phyloP scores from a whole-genome alignment of 1,139 yeast species.

The Entelexis sorbosivorans region DNA sequence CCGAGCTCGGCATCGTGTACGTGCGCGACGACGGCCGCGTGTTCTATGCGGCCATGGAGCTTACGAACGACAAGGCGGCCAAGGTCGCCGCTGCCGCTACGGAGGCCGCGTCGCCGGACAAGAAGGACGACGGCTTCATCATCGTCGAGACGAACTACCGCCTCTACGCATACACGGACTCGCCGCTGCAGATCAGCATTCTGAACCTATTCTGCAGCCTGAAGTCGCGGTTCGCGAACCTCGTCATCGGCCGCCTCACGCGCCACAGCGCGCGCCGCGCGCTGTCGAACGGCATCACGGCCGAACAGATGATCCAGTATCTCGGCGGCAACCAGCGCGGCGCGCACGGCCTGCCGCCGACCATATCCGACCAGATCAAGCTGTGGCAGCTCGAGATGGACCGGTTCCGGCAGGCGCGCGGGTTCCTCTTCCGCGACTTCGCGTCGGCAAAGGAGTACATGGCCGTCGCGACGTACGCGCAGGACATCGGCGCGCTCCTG shows the following conservation, averaged over 20 bases:
- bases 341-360: slow-evolving; percentile 56
- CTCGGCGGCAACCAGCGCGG: slow-evolving; percentile 72
- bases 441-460: slow-evolving; percentile 67
- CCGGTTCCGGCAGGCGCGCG: slow-evolving; percentile 78
- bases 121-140: slow-evolving; percentile 44
- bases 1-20: slow-evolving; percentile 86
- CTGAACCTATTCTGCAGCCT: slow-evolving; percentile 77
- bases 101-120: slow-evolving; percentile 7
- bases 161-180: slow-evolving; percentile 83
- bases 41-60: slow-evolving; percentile 23
- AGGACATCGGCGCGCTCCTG: slow-evolving; percentile 76
- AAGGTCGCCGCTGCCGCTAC: slow-evolving; percentile 21
- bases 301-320: slow-evolving; percentile 86
- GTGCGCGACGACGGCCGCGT: slow-evolving; percentile 27
- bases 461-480: slow-evolving; percentile 62
- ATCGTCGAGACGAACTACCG: slow-evolving; percentile 91
- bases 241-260: slow-evolving; percentile 88
- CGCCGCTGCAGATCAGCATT: slow-evolving; percentile 91
- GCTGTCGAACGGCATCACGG: slow-evolving; percentile 76
- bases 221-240: slow-evolving; percentile 72
- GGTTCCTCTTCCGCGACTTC: slow-evolving; percentile 81
- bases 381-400: slow-evolving; percentile 95
- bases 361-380: slow-evolving; percentile 88
- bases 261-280: slow-evolving; percentile 86
- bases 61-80: slow-evolving; percentile 24